Percentiles rank a stretch among this genome's conserved stretches.
phyloP scores from a whole-genome alignment of 805 yeast genomes.

The Priceomyces castillae region DNA sequence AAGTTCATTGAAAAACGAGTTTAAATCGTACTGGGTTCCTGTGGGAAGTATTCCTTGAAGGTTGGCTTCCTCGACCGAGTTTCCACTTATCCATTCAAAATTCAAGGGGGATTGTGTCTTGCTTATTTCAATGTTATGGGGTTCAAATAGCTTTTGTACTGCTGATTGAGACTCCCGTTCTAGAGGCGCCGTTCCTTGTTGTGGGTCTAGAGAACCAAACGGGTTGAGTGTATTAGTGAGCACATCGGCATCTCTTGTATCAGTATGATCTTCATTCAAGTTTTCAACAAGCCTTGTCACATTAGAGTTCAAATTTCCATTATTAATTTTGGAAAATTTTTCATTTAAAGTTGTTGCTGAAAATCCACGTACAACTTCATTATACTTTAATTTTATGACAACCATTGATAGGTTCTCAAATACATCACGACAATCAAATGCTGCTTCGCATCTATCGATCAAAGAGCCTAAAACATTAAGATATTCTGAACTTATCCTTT shows the following conservation, averaged over 20 bases:
- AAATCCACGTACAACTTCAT: slow-evolving; percentile 26
- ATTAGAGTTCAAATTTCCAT: slow-evolving; percentile 37
- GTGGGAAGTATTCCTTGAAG: not conserved
- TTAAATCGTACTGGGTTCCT: slow-evolving; percentile 23
- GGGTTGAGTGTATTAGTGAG: slow-evolving; percentile 1
- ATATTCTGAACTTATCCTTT: slow-evolving; percentile 52
- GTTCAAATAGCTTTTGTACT: slow-evolving; percentile 1
- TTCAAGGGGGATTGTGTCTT: slow-evolving; percentile 8
- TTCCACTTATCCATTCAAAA: slow-evolving; percentile 36
- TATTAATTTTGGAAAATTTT: slow-evolving; percentile 22
- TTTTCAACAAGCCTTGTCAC: slow-evolving; percentile 37
- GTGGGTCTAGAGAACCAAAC: not conserved
- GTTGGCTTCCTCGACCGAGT: not conserved
- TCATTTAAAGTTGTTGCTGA: slow-evolving; percentile 19
- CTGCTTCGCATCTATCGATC: slow-evolving; percentile 74
- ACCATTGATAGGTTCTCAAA: slow-evolving; percentile 73
- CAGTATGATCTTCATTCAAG: slow-evolving; percentile 12
- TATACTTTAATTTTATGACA: slow-evolving; percentile 57
- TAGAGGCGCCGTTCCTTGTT: not conserved
- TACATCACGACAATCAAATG: slow-evolving; percentile 65
- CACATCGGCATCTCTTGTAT: not conserved
- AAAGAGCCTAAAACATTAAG: slow-evolving; percentile 58
- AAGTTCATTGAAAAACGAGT: slow-evolving; percentile 49
- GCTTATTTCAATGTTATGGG: not conserved
- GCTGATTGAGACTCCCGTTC: slow-evolving; percentile 1